phyloP scores from a whole-genome alignment of 345 rosid species.

The Citrus australasica region DNA sequence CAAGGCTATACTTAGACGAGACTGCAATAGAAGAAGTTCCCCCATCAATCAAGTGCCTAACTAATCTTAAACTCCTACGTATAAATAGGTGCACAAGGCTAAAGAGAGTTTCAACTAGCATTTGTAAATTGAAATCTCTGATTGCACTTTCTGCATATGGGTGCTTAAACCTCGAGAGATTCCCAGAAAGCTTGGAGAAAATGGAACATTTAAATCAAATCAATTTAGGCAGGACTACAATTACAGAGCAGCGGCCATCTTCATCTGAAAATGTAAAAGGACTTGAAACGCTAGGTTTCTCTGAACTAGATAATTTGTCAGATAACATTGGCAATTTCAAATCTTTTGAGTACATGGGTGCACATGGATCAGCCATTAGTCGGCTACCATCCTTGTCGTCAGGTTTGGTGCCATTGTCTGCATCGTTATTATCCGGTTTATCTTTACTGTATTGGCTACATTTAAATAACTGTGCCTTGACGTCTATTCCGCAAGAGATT shows the following conservation, averaged over 20 bases:
- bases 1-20: background rate
- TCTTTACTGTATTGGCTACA: too few relatives aligned
- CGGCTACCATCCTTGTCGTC: background rate
- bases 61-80: background rate
- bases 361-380: too few relatives aligned
- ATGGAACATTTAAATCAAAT: background rate
- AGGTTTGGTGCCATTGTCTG: background rate
- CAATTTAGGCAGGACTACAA: background rate
- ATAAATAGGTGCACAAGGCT: background rate
- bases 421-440: too few relatives aligned
- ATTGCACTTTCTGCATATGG: background rate
- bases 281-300: too few relatives aligned
- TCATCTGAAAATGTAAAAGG: too few relatives aligned
- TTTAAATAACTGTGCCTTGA: too few relatives aligned
- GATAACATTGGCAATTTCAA: background rate
- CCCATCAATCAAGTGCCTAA: background rate
- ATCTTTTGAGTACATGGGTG: background rate
- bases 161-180: background rate
- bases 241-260: too few relatives aligned
- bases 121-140: slow-evolving; percentile 8
- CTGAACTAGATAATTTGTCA: background rate
- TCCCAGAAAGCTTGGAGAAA: background rate
- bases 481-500: too few relatives aligned
- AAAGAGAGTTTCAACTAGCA: background rate
- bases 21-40: background rate